Evolutionary conservation across 352 stramenopile species (phyloP).

Genomic region (Phytophthora litchii): DNA sequence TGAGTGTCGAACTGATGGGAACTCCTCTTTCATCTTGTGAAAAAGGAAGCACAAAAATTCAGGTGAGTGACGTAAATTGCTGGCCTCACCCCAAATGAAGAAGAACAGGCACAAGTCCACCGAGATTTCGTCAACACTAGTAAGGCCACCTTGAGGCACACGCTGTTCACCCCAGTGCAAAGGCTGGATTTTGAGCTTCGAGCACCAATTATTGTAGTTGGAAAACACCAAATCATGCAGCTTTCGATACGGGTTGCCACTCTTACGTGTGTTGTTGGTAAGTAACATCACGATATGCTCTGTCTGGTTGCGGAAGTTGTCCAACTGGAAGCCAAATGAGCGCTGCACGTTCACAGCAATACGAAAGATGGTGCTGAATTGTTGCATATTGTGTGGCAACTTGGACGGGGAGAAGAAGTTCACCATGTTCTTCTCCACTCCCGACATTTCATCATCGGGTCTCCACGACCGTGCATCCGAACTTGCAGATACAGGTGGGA

Average conservation of each 20-base stretch:
- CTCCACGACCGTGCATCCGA: slow-evolving; percentile 80
- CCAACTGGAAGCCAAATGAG: slow-evolving; percentile 84
- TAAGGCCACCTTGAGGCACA: slow-evolving; percentile 79
- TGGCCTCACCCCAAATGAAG: slow-evolving; percentile 98
- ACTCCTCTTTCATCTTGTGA: slow-evolving; percentile 94
- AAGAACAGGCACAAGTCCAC: slow-evolving; percentile 95
- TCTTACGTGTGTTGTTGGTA: slow-evolving; percentile 90
- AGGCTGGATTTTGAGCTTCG: slow-evolving; percentile 78
- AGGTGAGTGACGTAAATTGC: slow-evolving; percentile 97
- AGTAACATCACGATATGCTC: slow-evolving; percentile 97
- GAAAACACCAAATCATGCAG: slow-evolving; percentile 85
- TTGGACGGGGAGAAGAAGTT: slow-evolving; percentile 85
- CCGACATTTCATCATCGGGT: slow-evolving; percentile 35
- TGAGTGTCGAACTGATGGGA: slow-evolving; percentile 67
- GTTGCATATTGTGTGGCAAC: slow-evolving; percentile 83
- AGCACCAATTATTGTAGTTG: slow-evolving; percentile 91
- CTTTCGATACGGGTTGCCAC: slow-evolving; percentile 81
- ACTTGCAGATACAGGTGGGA: slow-evolving; percentile 70
- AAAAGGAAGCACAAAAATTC: slow-evolving; percentile 99
- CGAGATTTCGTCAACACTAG: slow-evolving; percentile 87
- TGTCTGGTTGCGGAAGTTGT: slow-evolving; percentile 95
- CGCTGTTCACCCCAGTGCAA: slow-evolving; percentile 76
- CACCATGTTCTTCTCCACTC: slow-evolving; percentile 49
- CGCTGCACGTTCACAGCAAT: slow-evolving; percentile 87
- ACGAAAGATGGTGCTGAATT: slow-evolving; percentile 82